Percentiles rank a stretch among this genome's conserved stretches.
These are phyloP conservation scores for Phyllostachys edulis DNA, from an alignment of 176 grass and related monocot genomes.

Conservation along the genomic window DNA sequence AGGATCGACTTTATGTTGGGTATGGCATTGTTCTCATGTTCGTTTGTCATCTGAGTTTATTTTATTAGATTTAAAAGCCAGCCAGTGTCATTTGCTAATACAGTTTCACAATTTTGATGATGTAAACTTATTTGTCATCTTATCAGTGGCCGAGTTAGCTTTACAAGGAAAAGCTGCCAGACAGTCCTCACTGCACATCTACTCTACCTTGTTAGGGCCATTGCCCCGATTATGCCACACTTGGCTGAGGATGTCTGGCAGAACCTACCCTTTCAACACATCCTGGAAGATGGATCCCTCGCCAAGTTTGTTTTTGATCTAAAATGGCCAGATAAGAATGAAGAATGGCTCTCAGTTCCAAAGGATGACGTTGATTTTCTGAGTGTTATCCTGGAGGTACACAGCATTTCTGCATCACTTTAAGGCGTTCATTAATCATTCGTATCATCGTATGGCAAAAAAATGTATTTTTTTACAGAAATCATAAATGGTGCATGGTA, in stretches of 20 bases:
- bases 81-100: background rate
- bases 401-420: background rate
- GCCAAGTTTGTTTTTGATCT: slow-evolving; percentile 81
- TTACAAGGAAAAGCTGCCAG: slow-evolving; percentile 92
- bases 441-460: background rate
- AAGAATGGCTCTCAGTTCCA: slow-evolving; percentile 60
- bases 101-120: slow-evolving; percentile 4
- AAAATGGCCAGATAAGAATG: slow-evolving; percentile 77
- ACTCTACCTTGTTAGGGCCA: slow-evolving; percentile 77
- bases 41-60: background rate
- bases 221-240: slow-evolving; percentile 95
- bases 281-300: slow-evolving; percentile 66
- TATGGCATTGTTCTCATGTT: slow-evolving; percentile 38
- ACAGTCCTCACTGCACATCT: slow-evolving; percentile 83
- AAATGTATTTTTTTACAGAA: slow-evolving; percentile 6
- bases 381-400: slow-evolving; percentile 78
- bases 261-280: slow-evolving; percentile 81
- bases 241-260: slow-evolving; percentile 98
- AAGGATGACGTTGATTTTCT: slow-evolving; percentile 78
- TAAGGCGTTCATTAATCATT: background rate
- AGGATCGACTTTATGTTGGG: slow-evolving; percentile 98
- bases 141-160: slow-evolving; percentile 69
- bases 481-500: background rate
- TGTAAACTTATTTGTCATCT: slow-evolving; percentile 11
- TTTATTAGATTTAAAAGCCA: slow-evolving; percentile 15